Base-by-base conservation (phyloP, 805 yeast genomes). In the Metschnikowia shivogae region DNA sequence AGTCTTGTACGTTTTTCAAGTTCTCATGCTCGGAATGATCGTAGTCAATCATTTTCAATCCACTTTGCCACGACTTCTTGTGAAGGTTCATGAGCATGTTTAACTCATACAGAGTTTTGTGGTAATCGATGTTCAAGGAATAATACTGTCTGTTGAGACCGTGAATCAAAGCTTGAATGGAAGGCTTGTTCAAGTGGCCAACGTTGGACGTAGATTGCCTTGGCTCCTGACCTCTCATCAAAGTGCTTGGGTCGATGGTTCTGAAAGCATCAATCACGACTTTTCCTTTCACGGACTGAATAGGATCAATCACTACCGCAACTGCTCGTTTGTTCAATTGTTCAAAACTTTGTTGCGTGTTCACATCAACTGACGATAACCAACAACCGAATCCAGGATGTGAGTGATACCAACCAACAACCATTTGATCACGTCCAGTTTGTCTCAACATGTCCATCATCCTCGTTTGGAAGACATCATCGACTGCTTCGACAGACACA, bases 351-450 rank as follows among this genome's bases (percentile, higher is more conserved):
- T 92, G 97, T 63, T 93, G 99, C 3, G 99, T 93, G 66, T 89
- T 89, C 49, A 93, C 95, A 77, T 93, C 99, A 26, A 93, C 98
- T 26, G 90, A 82, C 10, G 98, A 90, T 56, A 93, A 76, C 99
- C 99, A 93, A 73, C 99, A 93, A n/a, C 99, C 99, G 64, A 92
- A 93, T 13, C 99, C 99, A 4, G 99, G 99, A 69, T 93, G 99
- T 11, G 98, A 90, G 64, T 93, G 99, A 72, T 93, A 93, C 99
- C 99, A 93, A 29, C 99, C 99, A 40, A 93, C 99, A 43, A 93
- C 99, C 88, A 88, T 89, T 65, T 93, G 95, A 68, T 90, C 97
- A 66, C 99, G 79, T n/a, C 99, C 99, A 0, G 99, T 93, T 66
- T 93, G 99, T 68, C 86, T 83, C 61, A 93, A 77, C 99, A 93